Percentiles rank a stretch among this genome's conserved stretches.
These are phyloP conservation scores for Simplicillium aogashimaense DNA, from an alignment of 2,329 filamentous ascomycete species.

Conservation along the genomic window DNA sequence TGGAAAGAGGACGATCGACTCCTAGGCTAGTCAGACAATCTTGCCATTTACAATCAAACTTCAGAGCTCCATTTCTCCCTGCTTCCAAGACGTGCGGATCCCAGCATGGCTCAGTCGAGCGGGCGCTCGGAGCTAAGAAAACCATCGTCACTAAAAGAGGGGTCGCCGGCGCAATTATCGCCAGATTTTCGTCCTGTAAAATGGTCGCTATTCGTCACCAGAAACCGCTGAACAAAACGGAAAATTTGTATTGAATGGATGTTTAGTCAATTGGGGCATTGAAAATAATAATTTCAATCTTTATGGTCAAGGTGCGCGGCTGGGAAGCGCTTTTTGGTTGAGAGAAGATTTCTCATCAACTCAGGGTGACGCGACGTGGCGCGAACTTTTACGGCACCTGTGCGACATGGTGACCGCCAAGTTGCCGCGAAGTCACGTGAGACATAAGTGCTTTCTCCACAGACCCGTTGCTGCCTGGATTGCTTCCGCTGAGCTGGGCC, in stretches of 20 bases:
- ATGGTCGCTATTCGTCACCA: too few species aligned
- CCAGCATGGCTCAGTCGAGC: too few species aligned
- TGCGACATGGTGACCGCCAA: conserved; percentile 23
- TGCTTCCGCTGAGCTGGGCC: too few species aligned
- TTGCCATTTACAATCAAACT: too few species aligned
- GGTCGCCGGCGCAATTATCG: conserved; percentile 10
- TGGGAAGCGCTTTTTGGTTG: conserved; percentile 7
- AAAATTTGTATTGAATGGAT: neutral
- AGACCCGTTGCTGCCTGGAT: too few species aligned
- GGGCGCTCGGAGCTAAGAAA: too few species aligned
- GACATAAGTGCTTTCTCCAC: neutral
- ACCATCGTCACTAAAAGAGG: conserved; percentile 7
- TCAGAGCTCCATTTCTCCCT: too few species aligned
- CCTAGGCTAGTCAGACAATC: too few species aligned
- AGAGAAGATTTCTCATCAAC: conserved; percentile 20
- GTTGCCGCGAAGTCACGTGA: conserved; percentile 35
- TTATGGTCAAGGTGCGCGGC: conserved; percentile 17
- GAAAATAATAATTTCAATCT: conserved; percentile 2
- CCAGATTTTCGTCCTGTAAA: neutral
- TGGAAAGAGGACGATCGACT: too few species aligned
- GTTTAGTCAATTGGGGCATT: too few species aligned
- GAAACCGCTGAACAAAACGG: too few species aligned
- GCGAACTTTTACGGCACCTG: conserved; percentile 24
- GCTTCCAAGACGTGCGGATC: too few species aligned
- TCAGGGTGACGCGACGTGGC: conserved; percentile 32